Conservation (phyloP, 768 basidiomycete species). For the Tylopilus plumbeoviolaceoides region DNA sequence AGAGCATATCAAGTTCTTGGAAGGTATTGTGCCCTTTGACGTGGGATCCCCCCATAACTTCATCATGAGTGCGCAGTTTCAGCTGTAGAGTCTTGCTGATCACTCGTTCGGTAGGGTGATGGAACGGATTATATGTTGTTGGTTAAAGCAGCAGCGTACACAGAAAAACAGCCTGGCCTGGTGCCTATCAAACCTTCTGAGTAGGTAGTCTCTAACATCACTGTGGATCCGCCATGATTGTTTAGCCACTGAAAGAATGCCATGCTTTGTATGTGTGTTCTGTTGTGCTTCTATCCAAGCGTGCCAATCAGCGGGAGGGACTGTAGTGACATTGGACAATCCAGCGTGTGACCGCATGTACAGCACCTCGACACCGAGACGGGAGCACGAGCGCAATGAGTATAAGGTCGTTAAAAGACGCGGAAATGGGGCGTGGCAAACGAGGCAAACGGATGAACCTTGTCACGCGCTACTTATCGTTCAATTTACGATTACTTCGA, state of each 20-base stretch:
- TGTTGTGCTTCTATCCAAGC: too few species aligned
- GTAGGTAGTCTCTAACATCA: not conserved
- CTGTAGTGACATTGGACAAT: too few species aligned
- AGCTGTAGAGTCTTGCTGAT: not conserved
- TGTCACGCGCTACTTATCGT: too few species aligned
- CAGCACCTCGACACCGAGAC: too few species aligned
- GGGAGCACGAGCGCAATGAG: too few species aligned
- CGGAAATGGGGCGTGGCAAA: too few species aligned
- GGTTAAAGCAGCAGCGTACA: slow-evolving; percentile 9
- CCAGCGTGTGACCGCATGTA: too few species aligned
- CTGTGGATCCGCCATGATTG: not conserved
- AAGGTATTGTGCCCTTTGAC: slow-evolving; percentile 27
- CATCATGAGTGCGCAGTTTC: slow-evolving; percentile 21
- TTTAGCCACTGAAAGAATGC: not conserved
- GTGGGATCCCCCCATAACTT: slow-evolving; percentile 36
- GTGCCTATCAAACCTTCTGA: slow-evolving; percentile 10
- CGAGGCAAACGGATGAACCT: too few species aligned
- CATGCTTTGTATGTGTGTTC: too few species aligned
- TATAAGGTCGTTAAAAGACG: too few species aligned
- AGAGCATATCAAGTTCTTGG: slow-evolving; percentile 31
- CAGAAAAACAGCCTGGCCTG: slow-evolving; percentile 16
- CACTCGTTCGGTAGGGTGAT: slow-evolving; percentile 19
- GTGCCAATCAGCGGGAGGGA: too few species aligned
- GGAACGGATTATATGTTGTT: slow-evolving; percentile 18
- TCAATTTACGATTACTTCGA: not conserved